Evolutionary conservation across 2,329 filamentous ascomycete species (phyloP).

Genomic region (Kalmusia sp.): DNA sequence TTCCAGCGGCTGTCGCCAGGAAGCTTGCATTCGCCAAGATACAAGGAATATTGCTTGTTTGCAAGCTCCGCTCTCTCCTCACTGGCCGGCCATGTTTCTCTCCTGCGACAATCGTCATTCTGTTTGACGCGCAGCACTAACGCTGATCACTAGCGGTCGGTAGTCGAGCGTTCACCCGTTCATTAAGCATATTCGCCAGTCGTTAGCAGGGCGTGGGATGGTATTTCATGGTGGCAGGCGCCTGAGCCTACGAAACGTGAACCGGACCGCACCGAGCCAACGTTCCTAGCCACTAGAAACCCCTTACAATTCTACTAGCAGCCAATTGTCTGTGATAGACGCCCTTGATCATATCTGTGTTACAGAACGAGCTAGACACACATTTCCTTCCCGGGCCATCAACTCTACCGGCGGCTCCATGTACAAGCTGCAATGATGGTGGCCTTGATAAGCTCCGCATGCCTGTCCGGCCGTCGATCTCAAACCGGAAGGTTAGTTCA

Average conservation of each 20-base stretch:
- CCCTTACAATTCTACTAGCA: conserved; percentile 12
- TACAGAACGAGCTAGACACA: not conserved
- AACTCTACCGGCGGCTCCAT: conserved; percentile 8
- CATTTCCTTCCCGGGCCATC: not conserved
- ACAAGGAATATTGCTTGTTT: conserved; percentile 32
- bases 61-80: conserved; percentile 25
- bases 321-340: conserved; percentile 15
- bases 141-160: not conserved
- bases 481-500: conserved; percentile 36
- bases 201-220: conserved; percentile 3
- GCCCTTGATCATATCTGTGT: not conserved
- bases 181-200: conserved; percentile 22
- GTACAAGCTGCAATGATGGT: conserved; percentile 14
- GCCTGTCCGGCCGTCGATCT: conserved; percentile 24
- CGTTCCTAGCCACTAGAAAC: not conserved
- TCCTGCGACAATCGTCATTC: conserved; percentile 20
- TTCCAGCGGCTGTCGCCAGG: conserved; percentile 30
- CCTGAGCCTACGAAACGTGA: not conserved
- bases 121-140: not conserved
- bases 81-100: conserved; percentile 24
- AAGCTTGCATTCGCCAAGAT: conserved; percentile 33
- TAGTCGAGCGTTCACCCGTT: conserved; percentile 2
- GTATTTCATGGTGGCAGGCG: not conserved
- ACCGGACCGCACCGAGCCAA: conserved; percentile 12
- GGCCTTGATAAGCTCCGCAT: conserved; percentile 14